A percentile compares a stretch with the other conserved stretches of the same genome.
phyloP scores from a whole-genome alignment of 805 yeast genomes.

The Spencermartinsiella europaea region DNA sequence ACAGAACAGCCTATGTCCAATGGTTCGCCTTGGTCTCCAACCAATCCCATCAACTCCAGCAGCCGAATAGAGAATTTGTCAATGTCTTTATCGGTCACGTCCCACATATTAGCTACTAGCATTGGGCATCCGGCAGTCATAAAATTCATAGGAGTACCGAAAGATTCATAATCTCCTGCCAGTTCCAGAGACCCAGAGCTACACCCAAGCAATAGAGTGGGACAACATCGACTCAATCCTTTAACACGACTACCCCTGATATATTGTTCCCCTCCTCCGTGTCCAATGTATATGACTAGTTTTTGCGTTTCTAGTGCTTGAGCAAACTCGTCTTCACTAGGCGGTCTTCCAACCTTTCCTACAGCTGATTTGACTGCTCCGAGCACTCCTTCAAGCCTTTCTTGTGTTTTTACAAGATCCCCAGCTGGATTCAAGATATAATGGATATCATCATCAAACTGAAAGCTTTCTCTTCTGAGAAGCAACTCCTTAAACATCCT shows the following conservation, averaged over 20 bases:
- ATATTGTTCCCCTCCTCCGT: conserved; percentile 93
- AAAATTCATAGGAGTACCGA: conserved; percentile 74
- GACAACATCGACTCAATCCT: conserved; percentile 34
- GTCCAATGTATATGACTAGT: conserved; percentile 79
- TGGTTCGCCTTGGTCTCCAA: conserved; percentile 26
- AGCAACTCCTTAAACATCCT: conserved; percentile 39
- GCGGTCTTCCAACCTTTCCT: conserved; percentile 50
- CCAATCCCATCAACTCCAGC: conserved; percentile 63
- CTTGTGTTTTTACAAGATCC: conserved; percentile 67
- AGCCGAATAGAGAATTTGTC: conserved; percentile 66
- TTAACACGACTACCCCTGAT: conserved; percentile 52
- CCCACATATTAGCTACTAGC: conserved; percentile 88
- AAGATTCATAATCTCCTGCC: conserved; percentile 58
- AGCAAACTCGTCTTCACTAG: conserved; percentile 51
- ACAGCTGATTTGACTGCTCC: conserved; percentile 39
- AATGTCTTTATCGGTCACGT: conserved; percentile 93
- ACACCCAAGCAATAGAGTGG: conserved; percentile 72
- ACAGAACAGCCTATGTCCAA: conserved; percentile 52
- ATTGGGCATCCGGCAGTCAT: conserved; percentile 76
- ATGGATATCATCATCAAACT: conserved; percentile 37
- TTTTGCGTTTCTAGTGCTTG: conserved; percentile 39
- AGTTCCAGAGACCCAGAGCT: conserved; percentile 70
- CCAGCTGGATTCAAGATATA: conserved; percentile 79
- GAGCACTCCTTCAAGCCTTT: conserved; percentile 45
- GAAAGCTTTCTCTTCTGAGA: conserved; percentile 18